Evolutionary conservation across 2,329 filamentous ascomycete species (phyloP), one percentile per base, ranked within the genome.

Genomic region (Colletotrichum horii): DNA sequence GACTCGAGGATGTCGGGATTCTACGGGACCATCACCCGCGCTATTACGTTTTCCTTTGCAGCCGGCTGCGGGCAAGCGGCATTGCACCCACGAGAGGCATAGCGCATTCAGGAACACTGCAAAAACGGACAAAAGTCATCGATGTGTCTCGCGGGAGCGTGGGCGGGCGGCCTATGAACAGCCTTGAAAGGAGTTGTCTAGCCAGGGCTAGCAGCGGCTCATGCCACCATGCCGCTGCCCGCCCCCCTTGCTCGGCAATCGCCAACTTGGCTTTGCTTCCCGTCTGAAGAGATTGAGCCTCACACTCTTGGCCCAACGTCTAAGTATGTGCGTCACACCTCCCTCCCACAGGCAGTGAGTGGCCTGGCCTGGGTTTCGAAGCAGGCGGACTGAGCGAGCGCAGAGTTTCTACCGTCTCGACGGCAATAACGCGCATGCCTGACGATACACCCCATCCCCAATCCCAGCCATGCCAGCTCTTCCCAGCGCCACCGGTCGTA

Each of bases 291-390:
- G 36, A 64, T 72, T 75, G 73, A 75, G 73, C 73, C 73, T 64
- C 73, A 75, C 28, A 19, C 24, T 64, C 73, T 75, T 75, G 73
- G 70, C 73, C 43, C 70, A 75, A 75, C 70, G 73, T 75, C 73
- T 24, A 52, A 38, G 28, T 6, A 7, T 28, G 28, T 28, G 28
- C 28, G 28, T 28, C 28, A 28, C n/a, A n/a, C n/a, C 28, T 28
- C 28, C 28, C 28, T 28, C 28, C 28, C 28, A 28, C 28, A 28
- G 28, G 28, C 28, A 30, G 28, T 30, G n/a, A n/a, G n/a, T n/a
- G n/a, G n/a, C n/a, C n/a, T 34, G n/a, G 38, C 11, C 38, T 12
- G 43, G 43, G 66, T 70, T 62, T 56, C 71, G 52, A 38, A 6
- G 61, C 19, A 24, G 55, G 22, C 58, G 32, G 36, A 38, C 61